A percentile compares a stretch with the other conserved stretches of the same genome.
Conservation (phyloP, 805 yeast genomes). For the Lipomyces kockii region DNA sequence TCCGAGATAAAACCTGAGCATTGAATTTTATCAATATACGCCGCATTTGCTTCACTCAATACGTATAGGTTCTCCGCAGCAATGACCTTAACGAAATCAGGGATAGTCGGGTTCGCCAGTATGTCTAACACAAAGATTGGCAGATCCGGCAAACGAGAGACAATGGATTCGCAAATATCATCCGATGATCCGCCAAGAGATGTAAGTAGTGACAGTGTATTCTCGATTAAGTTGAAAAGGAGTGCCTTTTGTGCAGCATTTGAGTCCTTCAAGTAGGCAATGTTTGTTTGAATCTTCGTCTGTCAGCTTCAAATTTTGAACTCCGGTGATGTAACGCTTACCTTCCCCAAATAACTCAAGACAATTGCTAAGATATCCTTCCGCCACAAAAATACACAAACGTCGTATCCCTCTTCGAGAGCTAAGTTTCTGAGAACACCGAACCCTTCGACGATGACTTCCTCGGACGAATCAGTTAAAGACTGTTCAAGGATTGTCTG, state of each 20-base stretch:
- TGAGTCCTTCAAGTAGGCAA: background rate
- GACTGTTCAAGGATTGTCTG: conserved; percentile 65
- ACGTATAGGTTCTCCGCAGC: conserved; percentile 44
- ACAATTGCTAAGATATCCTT: conserved; percentile 69
- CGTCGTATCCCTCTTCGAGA: conserved; percentile 86
- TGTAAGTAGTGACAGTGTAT: conserved; percentile 67
- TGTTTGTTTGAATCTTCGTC: background rate
- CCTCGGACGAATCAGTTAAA: conserved; percentile 69
- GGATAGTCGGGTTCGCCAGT: conserved; percentile 18
- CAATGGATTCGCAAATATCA: conserved; percentile 38
- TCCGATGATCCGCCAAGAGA: conserved; percentile 51
- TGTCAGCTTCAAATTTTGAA: conserved; percentile 8
- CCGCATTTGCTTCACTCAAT: conserved; percentile 42
- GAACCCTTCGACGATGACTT: conserved; percentile 76
- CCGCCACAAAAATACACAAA: conserved; percentile 76
- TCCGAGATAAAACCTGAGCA: conserved; percentile 7
- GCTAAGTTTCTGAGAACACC: conserved; percentile 82
- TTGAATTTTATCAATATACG: conserved; percentile 27
- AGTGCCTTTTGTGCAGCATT: conserved; percentile 50
- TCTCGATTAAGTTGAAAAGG: conserved; percentile 71
- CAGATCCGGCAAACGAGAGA: conserved; percentile 44
- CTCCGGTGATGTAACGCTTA: conserved; percentile 5
- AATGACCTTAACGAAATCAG: conserved; percentile 32
- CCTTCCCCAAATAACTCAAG: conserved; percentile 20
- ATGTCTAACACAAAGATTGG: conserved; percentile 28